These are phyloP conservation scores for Picochlorum sp. DNA, from an alignment of 139 green algal species.

Conservation along the genomic window DNA sequence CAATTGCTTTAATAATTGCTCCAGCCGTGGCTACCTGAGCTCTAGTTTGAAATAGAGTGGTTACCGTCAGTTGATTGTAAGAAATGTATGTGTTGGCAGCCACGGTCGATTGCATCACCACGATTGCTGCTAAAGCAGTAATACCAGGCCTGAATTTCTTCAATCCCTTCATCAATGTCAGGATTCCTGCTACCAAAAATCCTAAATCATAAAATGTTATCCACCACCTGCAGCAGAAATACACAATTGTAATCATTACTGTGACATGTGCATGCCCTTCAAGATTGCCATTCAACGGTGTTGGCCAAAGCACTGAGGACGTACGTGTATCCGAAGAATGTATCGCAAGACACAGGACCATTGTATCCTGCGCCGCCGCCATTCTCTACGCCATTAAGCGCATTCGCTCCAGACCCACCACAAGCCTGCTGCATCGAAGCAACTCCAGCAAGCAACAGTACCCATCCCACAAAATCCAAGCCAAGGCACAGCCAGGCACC, in stretches of 20 bases:
- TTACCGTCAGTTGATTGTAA: not conserved
- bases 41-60: not conserved
- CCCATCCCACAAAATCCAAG: slow-evolving; percentile 8
- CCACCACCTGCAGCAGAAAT: slow-evolving; percentile 2
- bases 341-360: not conserved
- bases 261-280: too few relatives aligned
- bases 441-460: slow-evolving; percentile 8
- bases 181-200: not conserved
- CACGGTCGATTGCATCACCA: not conserved
- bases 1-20: slow-evolving; percentile 9
- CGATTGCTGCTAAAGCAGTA: not conserved
- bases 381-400: not conserved
- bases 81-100: slow-evolving; percentile 3
- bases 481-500: not conserved
- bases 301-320: too few relatives aligned
- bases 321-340: not conserved
- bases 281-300: too few relatives aligned
- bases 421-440: slow-evolving; percentile 10
- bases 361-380: not conserved
- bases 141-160: not conserved
- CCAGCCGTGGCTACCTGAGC: not conserved
- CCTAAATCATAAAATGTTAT: slow-evolving; percentile 2
- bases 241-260: not conserved
- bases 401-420: not conserved
- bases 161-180: not conserved